phyloP scores from a whole-genome alignment of 2,329 filamentous ascomycete species.

The Westerdykella sp. region DNA sequence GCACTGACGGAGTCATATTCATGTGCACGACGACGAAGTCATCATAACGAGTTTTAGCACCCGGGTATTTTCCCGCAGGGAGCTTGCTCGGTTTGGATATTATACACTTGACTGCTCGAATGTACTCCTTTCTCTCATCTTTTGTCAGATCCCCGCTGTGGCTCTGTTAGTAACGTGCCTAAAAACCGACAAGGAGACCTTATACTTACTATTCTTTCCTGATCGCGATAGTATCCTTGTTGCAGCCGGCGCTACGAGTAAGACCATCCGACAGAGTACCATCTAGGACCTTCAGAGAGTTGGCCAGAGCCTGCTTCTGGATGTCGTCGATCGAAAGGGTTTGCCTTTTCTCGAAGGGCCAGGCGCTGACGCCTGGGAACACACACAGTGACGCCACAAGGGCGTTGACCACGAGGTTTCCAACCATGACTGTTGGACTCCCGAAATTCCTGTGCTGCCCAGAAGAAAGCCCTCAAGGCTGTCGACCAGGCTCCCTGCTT shows the following conservation, averaged over 20 bases:
- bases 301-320: conserved; percentile 22
- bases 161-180: conserved; percentile 1
- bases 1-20: conserved; percentile 27
- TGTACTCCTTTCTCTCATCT: conserved; percentile 29
- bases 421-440: conserved; percentile 14
- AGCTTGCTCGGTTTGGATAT: conserved; percentile 22
- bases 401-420: conserved; percentile 13
- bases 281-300: conserved; percentile 24
- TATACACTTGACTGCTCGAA: conserved; percentile 29
- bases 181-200: background rate
- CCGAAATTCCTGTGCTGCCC: no score
- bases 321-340: conserved; percentile 19
- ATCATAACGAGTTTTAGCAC: conserved; percentile 29
- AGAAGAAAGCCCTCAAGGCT: no score
- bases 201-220: conserved; percentile 41
- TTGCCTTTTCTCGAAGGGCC: conserved; percentile 17
- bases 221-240: conserved; percentile 35
- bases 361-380: conserved; percentile 14
- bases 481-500: conserved; percentile 4
- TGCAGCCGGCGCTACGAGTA: conserved; percentile 27
- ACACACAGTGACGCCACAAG: conserved; percentile 19
- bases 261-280: conserved; percentile 25
- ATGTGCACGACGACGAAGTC: conserved; percentile 27
- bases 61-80: conserved; percentile 21
- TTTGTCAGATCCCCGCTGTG: conserved; percentile 23